Evolutionary conservation across 345 rosid species (phyloP).

Genomic region (Bruguiera gymnorhiza): DNA sequence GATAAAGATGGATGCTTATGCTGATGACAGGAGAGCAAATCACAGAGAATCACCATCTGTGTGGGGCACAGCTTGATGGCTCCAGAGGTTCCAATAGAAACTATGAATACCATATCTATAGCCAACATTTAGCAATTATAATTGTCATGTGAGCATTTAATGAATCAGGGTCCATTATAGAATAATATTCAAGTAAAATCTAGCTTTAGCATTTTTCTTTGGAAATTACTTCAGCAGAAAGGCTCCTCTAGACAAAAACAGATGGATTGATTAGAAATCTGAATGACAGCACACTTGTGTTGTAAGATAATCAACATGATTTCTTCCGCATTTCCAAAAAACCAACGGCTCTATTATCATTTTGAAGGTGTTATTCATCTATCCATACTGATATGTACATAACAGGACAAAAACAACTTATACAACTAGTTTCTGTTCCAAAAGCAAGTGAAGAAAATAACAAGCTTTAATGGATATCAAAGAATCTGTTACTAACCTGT

Average conservation of each 20-base stretch:
- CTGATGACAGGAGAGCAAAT: not conserved
- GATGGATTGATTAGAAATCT: no score
- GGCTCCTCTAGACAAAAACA: not conserved
- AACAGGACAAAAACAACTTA: not conserved
- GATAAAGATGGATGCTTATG: not conserved
- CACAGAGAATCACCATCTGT: not conserved
- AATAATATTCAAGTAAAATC: not conserved
- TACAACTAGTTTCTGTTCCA: not conserved
- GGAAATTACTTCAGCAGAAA: not conserved
- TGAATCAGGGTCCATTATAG: not conserved
- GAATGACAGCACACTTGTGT: no score
- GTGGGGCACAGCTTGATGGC: not conserved
- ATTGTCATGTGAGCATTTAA: not conserved
- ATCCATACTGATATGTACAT: not conserved
- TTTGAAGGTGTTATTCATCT: not conserved
- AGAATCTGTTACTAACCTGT: conserved; percentile 45
- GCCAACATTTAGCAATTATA: not conserved
- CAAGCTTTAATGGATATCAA: conserved; percentile 1
- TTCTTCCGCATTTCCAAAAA: not conserved
- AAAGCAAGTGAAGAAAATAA: not conserved
- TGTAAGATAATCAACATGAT: no score
- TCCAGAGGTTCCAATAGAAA: not conserved
- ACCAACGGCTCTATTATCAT: not conserved
- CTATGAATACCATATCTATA: not conserved
- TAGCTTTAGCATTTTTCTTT: not conserved